These are phyloP conservation scores for Sphagnum contortum DNA, from an alignment of 225 moss, liverwort and hornwort genomes.

Conservation along the genomic window DNA sequence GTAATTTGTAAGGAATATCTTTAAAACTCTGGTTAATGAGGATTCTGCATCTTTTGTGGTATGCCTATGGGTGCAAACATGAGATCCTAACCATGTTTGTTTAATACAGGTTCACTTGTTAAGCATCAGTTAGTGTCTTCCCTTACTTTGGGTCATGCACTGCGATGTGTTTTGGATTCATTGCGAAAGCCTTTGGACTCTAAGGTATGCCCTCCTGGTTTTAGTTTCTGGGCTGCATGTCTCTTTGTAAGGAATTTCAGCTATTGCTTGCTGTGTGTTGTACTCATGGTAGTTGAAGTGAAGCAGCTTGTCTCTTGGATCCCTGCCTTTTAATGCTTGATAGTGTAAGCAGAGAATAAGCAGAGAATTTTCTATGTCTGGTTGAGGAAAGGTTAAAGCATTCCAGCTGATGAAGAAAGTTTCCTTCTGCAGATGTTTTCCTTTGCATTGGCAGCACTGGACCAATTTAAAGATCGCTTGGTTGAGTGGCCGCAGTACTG, in stretches of 20 bases:
- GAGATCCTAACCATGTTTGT: background rate
- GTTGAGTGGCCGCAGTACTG: conserved; percentile 87
- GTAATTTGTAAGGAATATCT: no score
- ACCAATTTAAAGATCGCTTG: conserved; percentile 68
- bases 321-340: no score
- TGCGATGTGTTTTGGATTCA: conserved; percentile 65
- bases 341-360: no score
- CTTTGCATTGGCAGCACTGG: conserved; percentile 66
- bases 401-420: no score
- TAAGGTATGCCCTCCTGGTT: conserved; percentile 31
- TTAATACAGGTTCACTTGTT: conserved; percentile 73
- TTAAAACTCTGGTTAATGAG: no score
- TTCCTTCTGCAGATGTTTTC: conserved; percentile 62
- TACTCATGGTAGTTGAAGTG: no score
- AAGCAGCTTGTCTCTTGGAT: no score
- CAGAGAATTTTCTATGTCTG: no score
- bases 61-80: no score
- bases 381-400: no score
- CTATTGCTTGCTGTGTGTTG: no score
- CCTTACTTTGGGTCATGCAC: conserved; percentile 60
- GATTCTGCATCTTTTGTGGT: no score
- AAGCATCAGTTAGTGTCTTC: conserved; percentile 76
- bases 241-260: background rate
- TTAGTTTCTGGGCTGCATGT: background rate
- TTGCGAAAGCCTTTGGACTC: conserved; percentile 71